Conservation (phyloP, 352 stramenopile species). For the Phytophthora quininea region DNA sequence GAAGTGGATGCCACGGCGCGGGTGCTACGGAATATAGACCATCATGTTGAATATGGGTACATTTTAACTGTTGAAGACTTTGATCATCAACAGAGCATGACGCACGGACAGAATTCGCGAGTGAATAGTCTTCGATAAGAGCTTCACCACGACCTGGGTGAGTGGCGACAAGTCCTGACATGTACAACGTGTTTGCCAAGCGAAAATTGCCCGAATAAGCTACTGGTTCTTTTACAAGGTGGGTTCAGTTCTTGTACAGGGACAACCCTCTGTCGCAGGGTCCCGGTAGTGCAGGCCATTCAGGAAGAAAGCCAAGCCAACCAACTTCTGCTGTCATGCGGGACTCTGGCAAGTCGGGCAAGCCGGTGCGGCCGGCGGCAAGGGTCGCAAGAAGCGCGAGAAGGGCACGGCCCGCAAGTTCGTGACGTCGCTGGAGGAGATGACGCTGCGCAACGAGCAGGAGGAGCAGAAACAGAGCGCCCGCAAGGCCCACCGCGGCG, state of each 20-base stretch:
- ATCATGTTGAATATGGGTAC: no score
- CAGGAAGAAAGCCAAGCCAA: conserved; percentile 25
- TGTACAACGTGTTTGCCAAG: no score
- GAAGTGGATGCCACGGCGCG: neutral
- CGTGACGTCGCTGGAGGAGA: conserved; percentile 86
- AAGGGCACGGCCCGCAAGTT: conserved; percentile 80
- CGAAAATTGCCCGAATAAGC: conserved; percentile 17
- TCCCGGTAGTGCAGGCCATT: conserved; percentile 26
- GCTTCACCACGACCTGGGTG: no score
- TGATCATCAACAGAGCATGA: no score
- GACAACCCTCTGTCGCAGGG: neutral
- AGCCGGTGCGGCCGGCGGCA: conserved; percentile 62
- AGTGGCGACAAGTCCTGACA: no score
- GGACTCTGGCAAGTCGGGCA: conserved; percentile 46
- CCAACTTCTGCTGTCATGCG: conserved; percentile 45
- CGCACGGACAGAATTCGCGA: no score
- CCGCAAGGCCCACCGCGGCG: conserved; percentile 73
- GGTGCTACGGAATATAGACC: no score
- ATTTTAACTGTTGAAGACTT: no score
- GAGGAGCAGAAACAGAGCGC: conserved; percentile 75
- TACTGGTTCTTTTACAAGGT: conserved; percentile 32
- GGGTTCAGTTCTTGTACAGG: neutral
- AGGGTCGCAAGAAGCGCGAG: conserved; percentile 71
- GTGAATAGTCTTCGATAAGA: no score
- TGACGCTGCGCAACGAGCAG: conserved; percentile 71